A percentile compares a stretch with the other conserved stretches of the same genome.
Conservation (phyloP, 768 basidiomycete genomes). For the Hygrophorus pudorinus region DNA sequence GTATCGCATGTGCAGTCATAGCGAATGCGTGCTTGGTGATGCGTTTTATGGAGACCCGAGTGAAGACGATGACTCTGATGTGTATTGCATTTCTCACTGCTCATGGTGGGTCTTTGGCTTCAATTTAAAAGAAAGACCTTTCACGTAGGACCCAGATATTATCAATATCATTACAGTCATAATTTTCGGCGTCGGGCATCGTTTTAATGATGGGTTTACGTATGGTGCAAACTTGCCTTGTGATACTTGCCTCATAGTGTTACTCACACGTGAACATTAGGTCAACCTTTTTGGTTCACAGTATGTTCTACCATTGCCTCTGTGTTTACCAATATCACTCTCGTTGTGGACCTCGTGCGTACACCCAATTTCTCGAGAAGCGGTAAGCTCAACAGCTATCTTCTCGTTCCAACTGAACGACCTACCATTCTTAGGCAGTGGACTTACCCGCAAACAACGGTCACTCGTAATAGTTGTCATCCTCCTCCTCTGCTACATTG, state of each 20-base stretch:
- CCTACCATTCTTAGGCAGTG: constrained; percentile 42
- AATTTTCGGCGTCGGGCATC: constrained; percentile 53
- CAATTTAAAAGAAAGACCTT: not conserved
- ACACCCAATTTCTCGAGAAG: constrained; percentile 56
- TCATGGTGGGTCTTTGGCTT: constrained; percentile 43
- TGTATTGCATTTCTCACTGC: constrained; percentile 56
- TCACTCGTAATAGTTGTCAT: constrained; percentile 75
- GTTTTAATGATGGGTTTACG: constrained; percentile 56
- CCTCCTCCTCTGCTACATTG: constrained; percentile 60
- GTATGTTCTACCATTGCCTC: constrained; percentile 66
- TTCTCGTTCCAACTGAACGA: not conserved
- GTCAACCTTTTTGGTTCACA: constrained; percentile 67
- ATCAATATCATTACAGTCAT: constrained; percentile 55
- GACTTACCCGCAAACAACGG: constrained; percentile 71
- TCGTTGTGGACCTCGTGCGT: constrained; percentile 49
- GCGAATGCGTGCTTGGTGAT: constrained; percentile 61
- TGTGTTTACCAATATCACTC: constrained; percentile 52
- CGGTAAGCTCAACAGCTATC: constrained; percentile 29
- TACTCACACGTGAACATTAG: too few species aligned
- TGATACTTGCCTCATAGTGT: too few species aligned
- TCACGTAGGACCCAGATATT: constrained; percentile 35
- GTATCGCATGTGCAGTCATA: constrained; percentile 55
- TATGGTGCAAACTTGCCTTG: constrained; percentile 23
- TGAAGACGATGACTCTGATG: constrained; percentile 52
- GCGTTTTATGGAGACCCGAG: constrained; percentile 62